phyloP scores from a whole-genome alignment of 83 land plant genomes.

The Picea abies region DNA sequence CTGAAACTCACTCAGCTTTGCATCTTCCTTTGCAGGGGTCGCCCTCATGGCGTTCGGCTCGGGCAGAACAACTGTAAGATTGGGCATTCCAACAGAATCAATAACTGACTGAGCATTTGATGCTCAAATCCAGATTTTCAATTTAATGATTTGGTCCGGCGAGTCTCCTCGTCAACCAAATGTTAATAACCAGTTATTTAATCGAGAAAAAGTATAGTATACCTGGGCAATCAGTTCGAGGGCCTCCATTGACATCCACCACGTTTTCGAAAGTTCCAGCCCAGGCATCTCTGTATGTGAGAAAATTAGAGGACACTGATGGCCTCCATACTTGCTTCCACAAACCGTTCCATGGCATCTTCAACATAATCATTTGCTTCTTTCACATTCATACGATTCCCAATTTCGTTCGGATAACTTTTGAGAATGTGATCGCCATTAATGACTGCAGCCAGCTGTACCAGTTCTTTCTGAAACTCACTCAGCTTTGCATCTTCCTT shows the following conservation, averaged over 20 bases:
- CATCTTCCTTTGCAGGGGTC: conserved; percentile 24
- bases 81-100: no score
- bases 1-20: conserved; percentile 31
- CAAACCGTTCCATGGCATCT: conserved; percentile 24
- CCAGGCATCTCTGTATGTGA: conserved; percentile 71
- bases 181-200: no score
- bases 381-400: conserved; percentile 29
- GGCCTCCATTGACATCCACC: conserved; percentile 33
- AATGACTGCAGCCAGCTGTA: conserved; percentile 32
- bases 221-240: conserved; percentile 77
- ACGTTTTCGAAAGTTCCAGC: conserved; percentile 73
- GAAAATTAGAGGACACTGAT: conserved; percentile 30
- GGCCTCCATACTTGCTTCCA: conserved; percentile 26
- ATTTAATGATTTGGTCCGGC: no score
- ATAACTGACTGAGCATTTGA: no score
- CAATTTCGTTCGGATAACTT: conserved; percentile 15
- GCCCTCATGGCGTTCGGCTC: not conserved
- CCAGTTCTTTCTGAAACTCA: conserved; percentile 39
- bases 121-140: no score
- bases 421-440: conserved; percentile 28
- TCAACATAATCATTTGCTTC: conserved; percentile 23
- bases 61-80: conserved; percentile 5
- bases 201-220: not conserved
- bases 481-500: conserved; percentile 20
- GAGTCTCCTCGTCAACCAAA: no score